Evolutionary conservation across 2,329 filamentous ascomycete genomes (phyloP).

Genomic region (Epichloe gansuensis): DNA sequence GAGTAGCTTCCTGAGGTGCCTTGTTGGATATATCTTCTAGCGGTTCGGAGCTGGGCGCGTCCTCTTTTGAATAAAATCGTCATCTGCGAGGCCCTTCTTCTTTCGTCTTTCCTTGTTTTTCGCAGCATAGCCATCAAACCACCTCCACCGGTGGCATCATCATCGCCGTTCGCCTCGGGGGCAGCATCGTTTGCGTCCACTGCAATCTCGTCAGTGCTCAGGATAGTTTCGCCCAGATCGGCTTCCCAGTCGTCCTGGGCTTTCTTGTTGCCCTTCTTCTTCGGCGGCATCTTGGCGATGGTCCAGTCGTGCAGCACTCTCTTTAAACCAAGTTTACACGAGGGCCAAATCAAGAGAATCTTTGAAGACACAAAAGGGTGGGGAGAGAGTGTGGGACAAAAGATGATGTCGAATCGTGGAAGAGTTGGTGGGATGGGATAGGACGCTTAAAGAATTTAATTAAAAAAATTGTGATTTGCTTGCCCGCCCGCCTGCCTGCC

Average conservation of each 20-base stretch:
- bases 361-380: background rate
- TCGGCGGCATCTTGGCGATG: conserved; percentile 63
- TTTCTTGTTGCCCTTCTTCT: conserved; percentile 83
- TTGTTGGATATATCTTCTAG: conserved; percentile 41
- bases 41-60: conserved; percentile 21
- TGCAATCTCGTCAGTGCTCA: conserved; percentile 41
- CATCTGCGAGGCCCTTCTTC: conserved; percentile 70
- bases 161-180: conserved; percentile 36
- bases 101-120: conserved; percentile 76
- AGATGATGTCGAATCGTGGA: background rate
- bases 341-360: background rate
- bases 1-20: conserved; percentile 66
- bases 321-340: background rate
- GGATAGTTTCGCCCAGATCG: conserved; percentile 69
- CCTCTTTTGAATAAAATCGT: conserved; percentile 55
- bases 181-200: conserved; percentile 30
- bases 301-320: conserved; percentile 1
- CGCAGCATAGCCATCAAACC: conserved; percentile 70
- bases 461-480: background rate
- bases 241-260: conserved; percentile 89
- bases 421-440: background rate
- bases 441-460: background rate
- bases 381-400: background rate
- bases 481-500: background rate
- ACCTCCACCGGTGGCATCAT: conserved; percentile 46